A percentile compares a stretch with the other conserved stretches of the same genome.
Conservation (phyloP, 2,329 filamentous ascomycete species). For the Calonectria pseudoturangicola region DNA sequence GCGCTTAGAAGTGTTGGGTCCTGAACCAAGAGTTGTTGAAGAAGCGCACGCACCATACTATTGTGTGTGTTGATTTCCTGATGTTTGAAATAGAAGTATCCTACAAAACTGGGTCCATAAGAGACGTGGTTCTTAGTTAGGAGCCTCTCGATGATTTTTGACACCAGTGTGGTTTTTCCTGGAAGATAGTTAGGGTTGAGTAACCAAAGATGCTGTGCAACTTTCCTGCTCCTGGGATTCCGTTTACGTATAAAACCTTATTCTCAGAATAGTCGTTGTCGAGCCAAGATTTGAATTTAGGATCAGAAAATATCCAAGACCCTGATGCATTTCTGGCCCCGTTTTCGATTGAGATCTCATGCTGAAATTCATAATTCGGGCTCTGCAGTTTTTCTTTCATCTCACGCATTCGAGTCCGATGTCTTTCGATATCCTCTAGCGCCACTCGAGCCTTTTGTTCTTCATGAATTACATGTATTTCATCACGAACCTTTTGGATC, state of each 20-base stretch:
- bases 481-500: slow-evolving; percentile 9
- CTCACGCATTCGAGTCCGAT: slow-evolving; percentile 2
- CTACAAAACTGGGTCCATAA: neutral
- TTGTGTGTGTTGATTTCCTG: slow-evolving; percentile 11
- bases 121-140: neutral
- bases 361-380: slow-evolving; percentile 11
- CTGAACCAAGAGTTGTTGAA: slow-evolving; percentile 26
- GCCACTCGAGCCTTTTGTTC: slow-evolving; percentile 7
- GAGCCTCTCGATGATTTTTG: slow-evolving; percentile 22
- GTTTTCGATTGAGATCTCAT: slow-evolving; percentile 16
- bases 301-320: slow-evolving; percentile 34
- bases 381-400: slow-evolving; percentile 27
- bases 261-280: neutral
- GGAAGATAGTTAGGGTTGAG: neutral
- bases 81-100: slow-evolving; percentile 41
- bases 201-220: too few relatives aligned
- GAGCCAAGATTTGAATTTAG: slow-evolving; percentile 28
- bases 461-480: neutral
- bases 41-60: slow-evolving; percentile 13
- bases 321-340: slow-evolving; percentile 7
- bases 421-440: neutral
- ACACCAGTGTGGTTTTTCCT: slow-evolving; percentile 43
- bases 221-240: slow-evolving; percentile 41
- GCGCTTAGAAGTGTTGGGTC: neutral
- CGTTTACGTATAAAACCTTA: slow-evolving; percentile 36